These are phyloP conservation scores for Luzula sylvatica DNA, from an alignment of 176 grass and related monocot genomes.

Conservation along the genomic window DNA sequence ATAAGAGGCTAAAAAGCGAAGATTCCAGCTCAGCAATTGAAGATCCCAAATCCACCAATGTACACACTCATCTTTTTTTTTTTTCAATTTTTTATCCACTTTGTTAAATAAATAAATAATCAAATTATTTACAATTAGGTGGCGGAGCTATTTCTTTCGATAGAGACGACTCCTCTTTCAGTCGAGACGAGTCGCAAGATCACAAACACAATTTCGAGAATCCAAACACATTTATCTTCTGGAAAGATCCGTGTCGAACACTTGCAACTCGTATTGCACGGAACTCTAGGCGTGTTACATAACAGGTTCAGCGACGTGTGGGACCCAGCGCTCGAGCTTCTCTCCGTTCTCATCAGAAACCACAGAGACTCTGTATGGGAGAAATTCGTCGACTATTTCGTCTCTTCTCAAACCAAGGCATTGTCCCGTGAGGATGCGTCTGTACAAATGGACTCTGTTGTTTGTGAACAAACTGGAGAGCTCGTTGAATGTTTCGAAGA, in stretches of 20 bases:
- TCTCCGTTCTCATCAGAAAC: slow-evolving; percentile 54
- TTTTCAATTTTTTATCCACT: slow-evolving; percentile 20
- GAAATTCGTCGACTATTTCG: slow-evolving; percentile 50
- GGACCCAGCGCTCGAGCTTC: slow-evolving; percentile 55
- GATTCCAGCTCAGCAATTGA: slow-evolving; percentile 34
- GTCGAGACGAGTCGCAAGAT: slow-evolving; percentile 71
- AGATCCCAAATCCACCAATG: slow-evolving; percentile 49
- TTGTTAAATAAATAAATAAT: no score
- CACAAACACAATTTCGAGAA: slow-evolving; percentile 40
- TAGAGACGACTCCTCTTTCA: slow-evolving; percentile 66
- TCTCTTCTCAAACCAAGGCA: slow-evolving; percentile 33
- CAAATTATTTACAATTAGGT: slow-evolving; percentile 63
- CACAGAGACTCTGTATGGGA: slow-evolving; percentile 70
- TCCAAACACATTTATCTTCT: slow-evolving; percentile 69
- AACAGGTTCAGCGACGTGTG: slow-evolving; percentile 85
- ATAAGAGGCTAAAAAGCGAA: slow-evolving; percentile 63
- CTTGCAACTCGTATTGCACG: slow-evolving; percentile 71
- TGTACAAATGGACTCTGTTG: slow-evolving; percentile 28
- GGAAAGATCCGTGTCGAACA: slow-evolving; percentile 49
- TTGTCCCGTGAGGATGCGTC: slow-evolving; percentile 18
- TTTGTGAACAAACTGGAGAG: slow-evolving; percentile 42
- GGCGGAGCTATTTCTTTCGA: slow-evolving; percentile 46
- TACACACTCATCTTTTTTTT: slow-evolving; percentile 25
- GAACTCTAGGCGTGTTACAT: slow-evolving; percentile 65
- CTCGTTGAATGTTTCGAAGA: slow-evolving; percentile 47